Evolutionary conservation across 192 early-diverging fungal genomes (phyloP).

Genomic region (Dissophora ornata): DNA sequence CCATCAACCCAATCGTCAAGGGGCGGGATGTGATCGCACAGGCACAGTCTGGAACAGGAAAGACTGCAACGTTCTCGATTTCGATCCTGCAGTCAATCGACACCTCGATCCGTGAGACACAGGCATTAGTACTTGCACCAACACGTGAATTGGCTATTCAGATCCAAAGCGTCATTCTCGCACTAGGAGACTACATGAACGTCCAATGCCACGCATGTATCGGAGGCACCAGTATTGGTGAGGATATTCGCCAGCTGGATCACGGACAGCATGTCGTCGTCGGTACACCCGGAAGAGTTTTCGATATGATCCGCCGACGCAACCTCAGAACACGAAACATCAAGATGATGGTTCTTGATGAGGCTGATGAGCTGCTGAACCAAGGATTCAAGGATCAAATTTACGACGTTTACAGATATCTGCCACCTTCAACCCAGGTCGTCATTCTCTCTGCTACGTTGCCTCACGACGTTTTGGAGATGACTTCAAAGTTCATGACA

Average conservation of each 20-base stretch:
- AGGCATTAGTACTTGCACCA: constrained; percentile 93
- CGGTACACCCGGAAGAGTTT: constrained; percentile 96
- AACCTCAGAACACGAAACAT: constrained; percentile 83
- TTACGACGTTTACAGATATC: constrained; percentile 91
- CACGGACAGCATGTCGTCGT: constrained; percentile 93
- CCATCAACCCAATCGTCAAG: constrained; percentile 88
- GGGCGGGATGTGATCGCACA: constrained; percentile 97
- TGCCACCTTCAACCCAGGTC: constrained; percentile 93
- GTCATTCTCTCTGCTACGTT: constrained; percentile 93
- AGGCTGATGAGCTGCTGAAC: constrained; percentile 96
- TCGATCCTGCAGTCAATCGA: constrained; percentile 92
- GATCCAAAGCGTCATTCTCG: constrained; percentile 91
- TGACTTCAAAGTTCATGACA: constrained; percentile 98
- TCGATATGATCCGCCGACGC: constrained; percentile 95
- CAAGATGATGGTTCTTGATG: constrained; percentile 97
- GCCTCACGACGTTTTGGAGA: constrained; percentile 94
- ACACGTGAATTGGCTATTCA: constrained; percentile 97
- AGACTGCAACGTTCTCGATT: constrained; percentile 97
- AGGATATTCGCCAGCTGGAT: constrained; percentile 94
- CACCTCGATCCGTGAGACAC: constrained; percentile 87
- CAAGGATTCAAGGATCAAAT: constrained; percentile 98
- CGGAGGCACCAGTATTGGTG: constrained; percentile 91
- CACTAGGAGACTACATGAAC: constrained; percentile 97
- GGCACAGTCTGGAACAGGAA: constrained; percentile 98
- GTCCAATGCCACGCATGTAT: constrained; percentile 96